phyloP scores from a whole-genome alignment of 805 yeast genomes.

The Yarrowia hollandica region DNA sequence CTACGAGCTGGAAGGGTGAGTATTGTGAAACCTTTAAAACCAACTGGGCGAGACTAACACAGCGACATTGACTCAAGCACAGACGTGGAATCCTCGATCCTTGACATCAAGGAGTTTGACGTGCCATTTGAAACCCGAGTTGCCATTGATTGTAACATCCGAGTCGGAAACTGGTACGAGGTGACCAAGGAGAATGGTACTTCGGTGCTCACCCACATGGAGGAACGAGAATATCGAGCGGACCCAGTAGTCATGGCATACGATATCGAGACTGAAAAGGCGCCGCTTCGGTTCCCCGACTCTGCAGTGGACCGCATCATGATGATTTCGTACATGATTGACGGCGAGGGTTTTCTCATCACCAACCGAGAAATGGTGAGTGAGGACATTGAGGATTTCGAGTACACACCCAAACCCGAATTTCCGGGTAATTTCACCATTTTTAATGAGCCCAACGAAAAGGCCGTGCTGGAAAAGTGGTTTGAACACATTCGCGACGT shows the following conservation, averaged over 20 bases:
- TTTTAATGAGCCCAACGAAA: conserved; percentile 86
- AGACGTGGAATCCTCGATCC: conserved; percentile 62
- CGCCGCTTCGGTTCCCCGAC: conserved; percentile 95
- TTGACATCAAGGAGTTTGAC: conserved; percentile 88
- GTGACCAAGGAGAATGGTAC: conserved; percentile 65
- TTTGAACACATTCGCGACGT: conserved; percentile 88
- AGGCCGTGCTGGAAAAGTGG: conserved; percentile 68
- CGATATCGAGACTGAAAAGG: conserved; percentile 96
- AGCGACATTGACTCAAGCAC: conserved; percentile 38
- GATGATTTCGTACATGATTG: conserved; percentile 99
- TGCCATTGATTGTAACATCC: conserved; percentile 75
- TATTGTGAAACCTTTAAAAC: no score
- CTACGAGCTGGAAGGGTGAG: conserved; percentile 26
- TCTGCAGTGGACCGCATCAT: conserved; percentile 85
- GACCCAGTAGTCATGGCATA: conserved; percentile 96
- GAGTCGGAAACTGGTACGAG: conserved; percentile 96
- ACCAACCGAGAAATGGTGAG: conserved; percentile 93
- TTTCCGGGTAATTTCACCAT: conserved; percentile 87
- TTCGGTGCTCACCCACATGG: conserved; percentile 56
- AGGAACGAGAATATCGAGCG: conserved; percentile 85
- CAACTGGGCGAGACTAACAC: no score
- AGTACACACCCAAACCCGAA: conserved; percentile 96
- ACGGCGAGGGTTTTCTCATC: conserved; percentile 91
- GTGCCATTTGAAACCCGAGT: conserved; percentile 97
- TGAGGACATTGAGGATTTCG: conserved; percentile 94